These are phyloP conservation scores for Mikania micrantha DNA, from an alignment of 129 eudicot genomes.

Conservation along the genomic window DNA sequence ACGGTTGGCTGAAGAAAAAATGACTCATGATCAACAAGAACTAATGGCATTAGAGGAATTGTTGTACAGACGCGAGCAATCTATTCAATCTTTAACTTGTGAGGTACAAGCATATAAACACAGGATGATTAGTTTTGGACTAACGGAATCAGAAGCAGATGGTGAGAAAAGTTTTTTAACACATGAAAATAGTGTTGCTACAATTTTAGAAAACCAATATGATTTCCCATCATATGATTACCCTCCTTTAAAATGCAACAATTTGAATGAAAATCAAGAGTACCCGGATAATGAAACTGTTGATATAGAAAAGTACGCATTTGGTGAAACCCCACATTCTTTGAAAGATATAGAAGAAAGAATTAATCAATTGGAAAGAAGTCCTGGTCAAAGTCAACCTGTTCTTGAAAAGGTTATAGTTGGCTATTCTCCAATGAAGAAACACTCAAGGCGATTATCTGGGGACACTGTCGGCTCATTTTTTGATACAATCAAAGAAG, in stretches of 20 bases:
- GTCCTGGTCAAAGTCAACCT: constrained; percentile 51
- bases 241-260: constrained; percentile 76
- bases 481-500: constrained; percentile 46
- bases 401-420: constrained; percentile 74
- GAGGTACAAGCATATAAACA: constrained; percentile 81
- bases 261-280: constrained; percentile 49
- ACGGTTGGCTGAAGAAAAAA: constrained; percentile 80
- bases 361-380: constrained; percentile 61
- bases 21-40: constrained; percentile 84
- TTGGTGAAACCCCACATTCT: constrained; percentile 72
- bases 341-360: constrained; percentile 69
- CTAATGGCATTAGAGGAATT: constrained; percentile 60
- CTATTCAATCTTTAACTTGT: constrained; percentile 62
- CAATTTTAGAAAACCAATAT: constrained; percentile 30
- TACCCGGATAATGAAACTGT: constrained; percentile 36
- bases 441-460: constrained; percentile 55
- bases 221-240: constrained; percentile 49
- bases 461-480: constrained; percentile 40
- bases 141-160: constrained; percentile 72
- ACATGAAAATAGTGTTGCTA: constrained; percentile 38
- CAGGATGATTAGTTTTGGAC: constrained; percentile 81
- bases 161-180: constrained; percentile 39
- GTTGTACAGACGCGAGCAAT: constrained; percentile 71
- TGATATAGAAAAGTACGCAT: constrained; percentile 75
- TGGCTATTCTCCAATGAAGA: constrained; percentile 68